These are phyloP conservation scores for Phytopythium litorale DNA, from an alignment of 352 stramenopile species.

Conservation along the genomic window DNA sequence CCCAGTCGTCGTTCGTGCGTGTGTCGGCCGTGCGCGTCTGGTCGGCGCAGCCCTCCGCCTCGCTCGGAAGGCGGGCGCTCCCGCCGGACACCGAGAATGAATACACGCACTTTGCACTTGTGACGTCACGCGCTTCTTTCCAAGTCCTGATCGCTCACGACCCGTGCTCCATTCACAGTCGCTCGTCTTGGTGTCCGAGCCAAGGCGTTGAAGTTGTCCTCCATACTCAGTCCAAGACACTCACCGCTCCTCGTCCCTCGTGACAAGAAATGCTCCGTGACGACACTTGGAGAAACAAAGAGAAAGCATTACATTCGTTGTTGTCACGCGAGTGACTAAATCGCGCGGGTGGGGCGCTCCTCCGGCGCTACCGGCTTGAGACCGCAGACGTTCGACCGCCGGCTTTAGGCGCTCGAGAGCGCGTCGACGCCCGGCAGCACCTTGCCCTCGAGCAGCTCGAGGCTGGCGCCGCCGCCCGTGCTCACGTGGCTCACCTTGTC, in stretches of 20 bases:
- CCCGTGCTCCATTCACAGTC: no score
- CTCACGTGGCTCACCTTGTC: slow-evolving; percentile 89
- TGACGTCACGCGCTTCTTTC: no score
- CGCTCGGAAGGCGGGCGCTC: background rate
- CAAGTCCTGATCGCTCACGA: no score
- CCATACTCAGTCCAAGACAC: background rate
- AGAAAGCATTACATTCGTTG: no score
- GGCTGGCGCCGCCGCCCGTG: slow-evolving; percentile 94
- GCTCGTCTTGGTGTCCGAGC: background rate
- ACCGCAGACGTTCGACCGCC: background rate
- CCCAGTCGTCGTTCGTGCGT: background rate
- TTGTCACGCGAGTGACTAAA: no score
- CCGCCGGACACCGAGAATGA: no score
- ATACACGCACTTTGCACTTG: no score
- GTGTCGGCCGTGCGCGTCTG: background rate
- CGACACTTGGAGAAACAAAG: no score
- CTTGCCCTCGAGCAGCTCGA: slow-evolving; percentile 98
- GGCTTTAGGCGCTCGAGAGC: slow-evolving; percentile 73
- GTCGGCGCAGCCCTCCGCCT: background rate
- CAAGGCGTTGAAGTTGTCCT: background rate
- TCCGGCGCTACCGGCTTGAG: no score
- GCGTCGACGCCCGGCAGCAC: slow-evolving; percentile 97
- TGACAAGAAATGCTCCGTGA: no score
- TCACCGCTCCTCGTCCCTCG: no score
- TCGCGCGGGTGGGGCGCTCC: no score